Percentiles rank a stretch among this genome's conserved stretches.
These are phyloP conservation scores for Cymbopogon flexuosus DNA, from an alignment of 202 grass and related monocot species.

Conservation along the genomic window DNA sequence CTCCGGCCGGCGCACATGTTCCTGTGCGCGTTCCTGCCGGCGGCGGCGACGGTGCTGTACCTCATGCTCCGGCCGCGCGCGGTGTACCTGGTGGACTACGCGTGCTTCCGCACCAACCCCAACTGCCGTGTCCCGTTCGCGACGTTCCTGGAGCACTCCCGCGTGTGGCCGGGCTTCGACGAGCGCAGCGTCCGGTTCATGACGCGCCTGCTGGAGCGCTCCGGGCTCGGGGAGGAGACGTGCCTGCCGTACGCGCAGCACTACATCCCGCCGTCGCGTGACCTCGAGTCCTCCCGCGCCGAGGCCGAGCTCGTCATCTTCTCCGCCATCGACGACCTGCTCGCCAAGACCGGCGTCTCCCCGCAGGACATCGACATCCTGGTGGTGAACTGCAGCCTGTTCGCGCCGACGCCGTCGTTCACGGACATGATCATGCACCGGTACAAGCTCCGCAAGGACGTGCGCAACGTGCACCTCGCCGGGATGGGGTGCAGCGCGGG, in stretches of 20 bases:
- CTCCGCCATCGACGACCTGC: conserved; percentile 55
- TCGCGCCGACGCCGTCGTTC: neutral
- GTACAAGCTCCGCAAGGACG: neutral
- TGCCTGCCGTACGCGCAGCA: conserved; percentile 70
- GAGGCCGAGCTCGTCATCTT: conserved; percentile 55
- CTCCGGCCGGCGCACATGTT: conserved; percentile 40
- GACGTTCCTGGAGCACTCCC: conserved; percentile 70
- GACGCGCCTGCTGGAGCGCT: conserved; percentile 41
- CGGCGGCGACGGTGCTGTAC: conserved; percentile 36
- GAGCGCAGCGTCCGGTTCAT: conserved; percentile 73
- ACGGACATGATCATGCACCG: neutral
- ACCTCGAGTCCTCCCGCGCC: conserved; percentile 51
- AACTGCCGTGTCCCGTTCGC: conserved; percentile 76
- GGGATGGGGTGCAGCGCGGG: neutral
- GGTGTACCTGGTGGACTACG: conserved; percentile 80
- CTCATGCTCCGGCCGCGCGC: conserved; percentile 57
- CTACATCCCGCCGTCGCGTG: conserved; percentile 59
- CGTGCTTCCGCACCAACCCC: conserved; percentile 60
- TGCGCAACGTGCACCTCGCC: neutral
- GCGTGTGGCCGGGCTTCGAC: conserved; percentile 59
- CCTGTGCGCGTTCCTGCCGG: conserved; percentile 34
- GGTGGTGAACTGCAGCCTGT: neutral
- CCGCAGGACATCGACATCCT: neutral
- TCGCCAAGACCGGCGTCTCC: conserved; percentile 39
- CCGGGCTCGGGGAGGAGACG: conserved; percentile 64